phyloP scores from a whole-genome alignment of 2,329 filamentous ascomycete species.

The Monosporascus sp. region DNA sequence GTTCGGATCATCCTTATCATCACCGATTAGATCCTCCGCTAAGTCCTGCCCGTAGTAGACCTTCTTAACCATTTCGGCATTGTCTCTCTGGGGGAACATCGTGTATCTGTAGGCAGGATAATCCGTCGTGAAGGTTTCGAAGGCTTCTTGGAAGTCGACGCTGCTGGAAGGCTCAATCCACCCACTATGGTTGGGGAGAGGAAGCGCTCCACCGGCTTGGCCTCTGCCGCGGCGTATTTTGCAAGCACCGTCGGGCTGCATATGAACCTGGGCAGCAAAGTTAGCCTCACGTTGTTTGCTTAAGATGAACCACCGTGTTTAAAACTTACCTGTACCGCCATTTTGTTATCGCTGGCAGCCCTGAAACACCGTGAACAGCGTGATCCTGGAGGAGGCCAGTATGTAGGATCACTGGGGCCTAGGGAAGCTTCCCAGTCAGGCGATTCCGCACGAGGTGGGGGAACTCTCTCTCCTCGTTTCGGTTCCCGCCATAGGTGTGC shows the following conservation, averaged over 20 bases:
- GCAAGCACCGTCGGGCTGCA: constrained; percentile 3
- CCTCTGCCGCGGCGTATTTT: constrained; percentile 10
- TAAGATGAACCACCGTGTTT: not conserved
- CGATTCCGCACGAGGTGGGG: constrained; percentile 1
- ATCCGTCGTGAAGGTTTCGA: constrained; percentile 2
- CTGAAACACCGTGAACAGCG: constrained; percentile 12
- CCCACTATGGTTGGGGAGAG: constrained; percentile 12
- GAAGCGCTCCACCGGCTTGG: not conserved
- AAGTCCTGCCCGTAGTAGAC: constrained; percentile 2
- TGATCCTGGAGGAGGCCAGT: constrained; percentile 2
- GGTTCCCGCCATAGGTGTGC: not conserved
- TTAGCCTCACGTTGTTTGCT: not conserved
- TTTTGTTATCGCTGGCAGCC: constrained; percentile 1
- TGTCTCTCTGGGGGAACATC: constrained; percentile 9
- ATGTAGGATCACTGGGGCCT: not conserved
- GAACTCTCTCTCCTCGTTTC: not conserved
- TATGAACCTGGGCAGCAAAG: constrained; percentile 7
- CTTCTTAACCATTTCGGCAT: not conserved
- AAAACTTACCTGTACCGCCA: constrained; percentile 5
- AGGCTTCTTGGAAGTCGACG: constrained; percentile 7
- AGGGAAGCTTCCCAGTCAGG: constrained; percentile 1
- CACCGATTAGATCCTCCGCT: not conserved
- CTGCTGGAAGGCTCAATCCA: constrained; percentile 5
- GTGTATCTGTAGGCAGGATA: constrained; percentile 10
- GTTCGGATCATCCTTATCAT: constrained; percentile 9